Base-by-base conservation (phyloP, 225 moss, liverwort and hornwort species). In the Polytrichum commune region DNA sequence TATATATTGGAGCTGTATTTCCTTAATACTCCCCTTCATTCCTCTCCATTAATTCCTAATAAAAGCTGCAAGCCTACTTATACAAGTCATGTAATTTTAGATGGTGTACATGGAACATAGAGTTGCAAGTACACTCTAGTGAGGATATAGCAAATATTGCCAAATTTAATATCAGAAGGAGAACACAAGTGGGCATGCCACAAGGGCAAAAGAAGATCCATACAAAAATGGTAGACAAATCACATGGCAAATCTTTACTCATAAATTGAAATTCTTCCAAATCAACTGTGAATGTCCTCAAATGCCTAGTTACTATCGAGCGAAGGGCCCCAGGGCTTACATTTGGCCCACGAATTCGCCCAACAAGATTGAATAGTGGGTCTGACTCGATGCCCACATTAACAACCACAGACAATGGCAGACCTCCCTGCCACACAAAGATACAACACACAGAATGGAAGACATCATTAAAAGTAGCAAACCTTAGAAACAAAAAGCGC, bases 301-400 rank as follows among this genome's bases (percentile, higher is more conserved):
- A 72, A 72, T 78, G 77, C 83, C 86, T 85, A 90, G 33, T 19
- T 77, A 87, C 87, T 81, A 78, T 82, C 83, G 76, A 86, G 86
- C 84, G 54, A 90, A 94, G 93, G 93, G 84, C 87, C 84, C 91
- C 80, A 81, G 85, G 83, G 92, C 94, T 95, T 95, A 95, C 94
- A 90, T 95, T 92, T 78, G 95, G 95, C 89, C 95, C 95, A 89
- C 92, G 92, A 70, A 95, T 92, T 90, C 92, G 87, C 89, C 95
- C 92, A 85, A 86, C 74, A 55, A 92, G 92, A 95, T 95, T 90
- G 92, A 90, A 95, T 68, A 89, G 88, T 72, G 90, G 87, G 70
- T 92, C 89, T 72, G 87, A 86, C 81, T 95, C 92, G 55, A 92
- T 75, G 72, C 86, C 95, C 77, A 92, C 89, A 83, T 89, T 85